Conservation (phyloP, 129 eudicot genomes). For the Helianthus tuberosus region DNA sequence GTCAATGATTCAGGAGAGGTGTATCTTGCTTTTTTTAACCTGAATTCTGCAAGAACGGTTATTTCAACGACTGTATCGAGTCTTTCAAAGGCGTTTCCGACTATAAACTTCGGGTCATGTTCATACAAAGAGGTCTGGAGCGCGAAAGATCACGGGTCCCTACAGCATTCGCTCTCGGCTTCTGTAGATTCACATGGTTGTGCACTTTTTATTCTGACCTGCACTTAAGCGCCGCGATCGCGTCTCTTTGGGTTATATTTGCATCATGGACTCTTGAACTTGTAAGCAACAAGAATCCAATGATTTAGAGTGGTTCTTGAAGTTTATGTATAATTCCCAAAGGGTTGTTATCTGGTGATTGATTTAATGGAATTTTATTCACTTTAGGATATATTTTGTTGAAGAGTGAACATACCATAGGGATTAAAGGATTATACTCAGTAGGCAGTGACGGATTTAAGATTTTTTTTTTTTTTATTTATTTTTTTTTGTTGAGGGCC, state of each 20-base stretch:
- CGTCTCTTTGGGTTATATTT: slow-evolving; percentile 1
- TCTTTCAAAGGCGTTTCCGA: slow-evolving; percentile 55
- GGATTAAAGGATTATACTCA: no score
- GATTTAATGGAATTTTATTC: no score
- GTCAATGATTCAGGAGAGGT: slow-evolving; percentile 55
- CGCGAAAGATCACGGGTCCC: slow-evolving; percentile 43
- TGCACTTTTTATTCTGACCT: slow-evolving; percentile 64
- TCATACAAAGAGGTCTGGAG: slow-evolving; percentile 76
- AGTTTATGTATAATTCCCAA: slow-evolving; percentile 5
- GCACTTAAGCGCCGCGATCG: slow-evolving; percentile 24
- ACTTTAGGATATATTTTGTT: no score
- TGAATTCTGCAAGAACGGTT: slow-evolving; percentile 35
- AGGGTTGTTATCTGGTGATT: slow-evolving; percentile 20
- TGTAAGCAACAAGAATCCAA: slow-evolving; percentile 3
- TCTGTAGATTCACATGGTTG: slow-evolving; percentile 68
- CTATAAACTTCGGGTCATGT: slow-evolving; percentile 42
- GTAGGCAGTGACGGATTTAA: no score
- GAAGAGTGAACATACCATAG: no score
- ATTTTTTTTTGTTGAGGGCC: no score
- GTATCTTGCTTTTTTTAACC: slow-evolving; percentile 75
- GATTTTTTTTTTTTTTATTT: no score
- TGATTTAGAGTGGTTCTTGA: slow-evolving; percentile 11
- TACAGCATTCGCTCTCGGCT: slow-evolving; percentile 44
- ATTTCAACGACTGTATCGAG: slow-evolving; percentile 52
- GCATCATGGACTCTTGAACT: background rate